Percentiles rank a stretch among this genome's conserved stretches.
Conservation (phyloP, 768 basidiomycete species). For the Russula sp. region DNA sequence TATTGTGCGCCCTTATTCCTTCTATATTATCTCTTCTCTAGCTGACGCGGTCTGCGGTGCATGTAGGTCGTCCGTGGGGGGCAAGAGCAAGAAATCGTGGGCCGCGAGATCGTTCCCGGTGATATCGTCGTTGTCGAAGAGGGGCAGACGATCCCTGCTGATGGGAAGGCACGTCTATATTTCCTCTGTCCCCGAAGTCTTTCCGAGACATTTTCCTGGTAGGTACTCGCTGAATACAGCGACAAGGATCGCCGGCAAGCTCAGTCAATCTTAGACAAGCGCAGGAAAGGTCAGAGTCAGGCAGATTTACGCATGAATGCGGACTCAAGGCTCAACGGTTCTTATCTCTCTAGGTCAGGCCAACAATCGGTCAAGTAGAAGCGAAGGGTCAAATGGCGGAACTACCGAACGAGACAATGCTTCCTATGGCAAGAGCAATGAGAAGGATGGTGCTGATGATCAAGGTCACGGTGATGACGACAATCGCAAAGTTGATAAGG, state of each 20-base stretch:
- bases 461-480: slow-evolving; percentile 19
- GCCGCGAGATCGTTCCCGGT: slow-evolving; percentile 40
- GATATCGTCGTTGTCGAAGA: slow-evolving; percentile 42
- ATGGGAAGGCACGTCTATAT: slow-evolving; percentile 31
- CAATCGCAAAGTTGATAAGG: slow-evolving; percentile 30
- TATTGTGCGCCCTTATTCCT: slow-evolving; percentile 21
- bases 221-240: slow-evolving; percentile 39
- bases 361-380: not conserved
- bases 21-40: not conserved
- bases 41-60: not conserved
- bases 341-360: not conserved
- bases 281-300: slow-evolving; percentile 1
- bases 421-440: not conserved
- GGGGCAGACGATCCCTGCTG: slow-evolving; percentile 41
- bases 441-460: slow-evolving; percentile 18
- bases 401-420: not conserved
- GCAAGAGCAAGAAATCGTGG: slow-evolving; percentile 38
- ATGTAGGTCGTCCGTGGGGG: slow-evolving; percentile 35
- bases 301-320: not conserved
- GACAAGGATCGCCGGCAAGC: slow-evolving; percentile 34
- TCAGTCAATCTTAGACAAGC: slow-evolving; percentile 29
- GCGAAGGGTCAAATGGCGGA: not conserved
- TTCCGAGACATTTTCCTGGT: not conserved
- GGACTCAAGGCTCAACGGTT: not conserved
- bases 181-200: not conserved